Conservation (phyloP, 257 asterid genomes). For the Solanum chiquidenum region DNA sequence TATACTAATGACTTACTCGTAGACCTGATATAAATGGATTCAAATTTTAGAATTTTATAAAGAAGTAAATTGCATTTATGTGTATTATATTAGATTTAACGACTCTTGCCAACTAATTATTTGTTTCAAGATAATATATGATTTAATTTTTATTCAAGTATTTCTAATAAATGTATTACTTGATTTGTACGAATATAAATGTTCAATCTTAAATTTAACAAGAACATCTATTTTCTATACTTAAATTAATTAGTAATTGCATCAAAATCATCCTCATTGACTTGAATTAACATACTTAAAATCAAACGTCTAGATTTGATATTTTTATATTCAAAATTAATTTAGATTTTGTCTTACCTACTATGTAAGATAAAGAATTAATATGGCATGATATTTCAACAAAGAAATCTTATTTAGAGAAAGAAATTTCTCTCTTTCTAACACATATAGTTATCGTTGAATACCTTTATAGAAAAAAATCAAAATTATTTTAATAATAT, state of each 20-base stretch:
- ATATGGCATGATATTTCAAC: neutral
- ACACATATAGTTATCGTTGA: neutral
- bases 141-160: neutral
- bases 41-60: neutral
- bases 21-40: neutral
- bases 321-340: neutral
- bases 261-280: neutral
- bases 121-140: neutral
- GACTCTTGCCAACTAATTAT: neutral
- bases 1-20: neutral
- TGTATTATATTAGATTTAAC: neutral
- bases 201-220: neutral
- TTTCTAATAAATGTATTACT: neutral
- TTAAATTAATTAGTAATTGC: neutral
- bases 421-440: neutral
- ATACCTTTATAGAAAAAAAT: neutral
- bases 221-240: neutral
- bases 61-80: neutral
- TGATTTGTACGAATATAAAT: neutral
- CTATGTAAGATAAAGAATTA: neutral
- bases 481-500: neutral
- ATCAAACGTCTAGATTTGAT: neutral
- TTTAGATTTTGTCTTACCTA: neutral
- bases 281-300: neutral
- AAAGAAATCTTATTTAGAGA: neutral